Percentiles rank a stretch among this genome's conserved stretches.
Conservation (phyloP, 2,329 filamentous ascomycete genomes). For the Fusarium kyushuense region DNA sequence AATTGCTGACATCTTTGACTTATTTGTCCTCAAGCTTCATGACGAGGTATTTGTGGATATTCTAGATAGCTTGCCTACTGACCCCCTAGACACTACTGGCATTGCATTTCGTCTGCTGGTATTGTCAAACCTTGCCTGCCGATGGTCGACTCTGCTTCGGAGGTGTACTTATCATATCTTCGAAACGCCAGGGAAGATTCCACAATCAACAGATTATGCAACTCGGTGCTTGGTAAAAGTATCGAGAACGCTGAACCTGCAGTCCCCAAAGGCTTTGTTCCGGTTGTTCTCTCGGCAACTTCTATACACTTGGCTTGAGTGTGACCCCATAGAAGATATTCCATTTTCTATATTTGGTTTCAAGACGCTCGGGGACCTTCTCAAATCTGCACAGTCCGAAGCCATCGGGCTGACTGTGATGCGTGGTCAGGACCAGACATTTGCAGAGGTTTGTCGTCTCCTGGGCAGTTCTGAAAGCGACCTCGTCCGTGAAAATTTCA, state of each 20-base stretch:
- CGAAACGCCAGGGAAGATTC: slow-evolving; percentile 83
- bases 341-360: slow-evolving; percentile 92
- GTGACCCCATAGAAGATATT: slow-evolving; percentile 74
- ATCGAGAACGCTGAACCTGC: slow-evolving; percentile 72
- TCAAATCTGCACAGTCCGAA: slow-evolving; percentile 80
- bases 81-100: slow-evolving; percentile 79
- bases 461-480: slow-evolving; percentile 67
- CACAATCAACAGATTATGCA: slow-evolving; percentile 75
- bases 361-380: slow-evolving; percentile 72
- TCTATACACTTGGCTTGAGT: slow-evolving; percentile 88
- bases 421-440: slow-evolving; percentile 76
- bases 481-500: slow-evolving; percentile 76
- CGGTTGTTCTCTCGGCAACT: slow-evolving; percentile 88
- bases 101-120: slow-evolving; percentile 86
- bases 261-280: slow-evolving; percentile 78
- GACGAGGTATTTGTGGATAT: slow-evolving; percentile 88
- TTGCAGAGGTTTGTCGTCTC: slow-evolving; percentile 68
- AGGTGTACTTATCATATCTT: slow-evolving; percentile 94
- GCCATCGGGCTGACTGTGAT: slow-evolving; percentile 84
- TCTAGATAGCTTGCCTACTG: slow-evolving; percentile 79
- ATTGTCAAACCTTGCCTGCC: slow-evolving; percentile 80
- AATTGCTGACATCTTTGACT: slow-evolving; percentile 80
- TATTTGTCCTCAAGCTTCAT: slow-evolving; percentile 85
- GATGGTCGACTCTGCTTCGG: slow-evolving; percentile 87
- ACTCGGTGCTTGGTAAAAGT: slow-evolving; percentile 76